phyloP scores from a whole-genome alignment of 2,329 filamentous ascomycete genomes.

The Scedosporium boydii region DNA sequence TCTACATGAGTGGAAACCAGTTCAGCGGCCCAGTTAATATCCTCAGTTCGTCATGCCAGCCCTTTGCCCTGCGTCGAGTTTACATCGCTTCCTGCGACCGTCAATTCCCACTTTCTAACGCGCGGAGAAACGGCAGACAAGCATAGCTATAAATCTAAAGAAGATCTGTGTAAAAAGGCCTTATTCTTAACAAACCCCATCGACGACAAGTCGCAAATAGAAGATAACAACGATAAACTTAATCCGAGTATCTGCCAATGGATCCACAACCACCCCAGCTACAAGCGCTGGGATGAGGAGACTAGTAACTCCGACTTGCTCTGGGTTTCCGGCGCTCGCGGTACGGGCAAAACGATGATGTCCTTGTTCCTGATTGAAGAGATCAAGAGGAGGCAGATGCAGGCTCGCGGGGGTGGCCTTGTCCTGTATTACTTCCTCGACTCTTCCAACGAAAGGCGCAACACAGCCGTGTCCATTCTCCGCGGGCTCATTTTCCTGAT shows the following conservation, averaged over 20 bases:
- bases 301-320: conserved; percentile 7
- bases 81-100: no score
- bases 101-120: no score
- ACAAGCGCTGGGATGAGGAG: neutral
- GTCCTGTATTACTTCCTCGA: conserved; percentile 17
- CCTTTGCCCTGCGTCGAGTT: no score
- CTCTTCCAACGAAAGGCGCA: conserved; percentile 13
- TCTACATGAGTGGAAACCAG: neutral
- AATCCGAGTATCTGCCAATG: neutral
- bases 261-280: neutral
- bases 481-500: conserved; percentile 15
- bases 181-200: neutral
- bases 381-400: conserved; percentile 9
- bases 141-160: neutral
- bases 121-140: neutral
- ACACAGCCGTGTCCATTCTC: conserved; percentile 14
- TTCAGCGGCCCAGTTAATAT: neutral
- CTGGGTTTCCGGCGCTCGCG: conserved; percentile 13
- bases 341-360: conserved; percentile 16
- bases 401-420: conserved; percentile 6
- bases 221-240: neutral
- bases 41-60: neutral
- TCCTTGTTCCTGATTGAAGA: conserved; percentile 15
- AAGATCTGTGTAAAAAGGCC: neutral
- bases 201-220: neutral